Evolutionary conservation across 208 protist genomes (phyloP), one percentile per base, ranked within the genome.

Genomic region (Leishmania lainsoni): DNA sequence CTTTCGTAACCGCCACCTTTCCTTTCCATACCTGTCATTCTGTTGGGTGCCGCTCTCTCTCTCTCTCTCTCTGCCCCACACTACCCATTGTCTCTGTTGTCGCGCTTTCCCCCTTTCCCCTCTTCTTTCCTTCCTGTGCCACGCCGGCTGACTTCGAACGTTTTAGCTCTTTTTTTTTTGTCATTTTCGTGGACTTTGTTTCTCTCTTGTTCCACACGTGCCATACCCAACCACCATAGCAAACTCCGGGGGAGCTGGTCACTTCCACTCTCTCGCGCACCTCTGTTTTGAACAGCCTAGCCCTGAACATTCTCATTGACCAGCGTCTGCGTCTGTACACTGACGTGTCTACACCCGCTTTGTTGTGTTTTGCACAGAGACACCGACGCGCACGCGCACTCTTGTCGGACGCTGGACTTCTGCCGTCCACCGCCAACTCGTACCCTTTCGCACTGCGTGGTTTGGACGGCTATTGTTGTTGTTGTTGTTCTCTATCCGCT

Each of bases 371-470:
- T 14, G 29, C 29, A 68, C 17, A 68, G 29, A 29, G 5, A 20
- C 29, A 39, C 61, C 32, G 29, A 32, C 58, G 29, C 58, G 14
- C 29, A 68, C 61, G 14, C 29, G 14, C 61, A 68, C 51, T 22
- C 14, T 83, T 79, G 26, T 79, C 17, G 51, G 32, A 45, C 42
- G 32, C 20, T 77, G 32, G 65, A 45, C 39, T 74, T 20, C 74
- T 68, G 68, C 1, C 16, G 35, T 58, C 20, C 32, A 45, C 52
- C 52, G 39, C 16, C 65, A 12, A 20, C 42, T 48, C 39, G 39
- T 56, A n/a, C n/a, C 75, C n/a, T 6, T 20, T 48, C 45, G 29
- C 45, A 32, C 26, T 9, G 68, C 39, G 66, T 9, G 35, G 0
- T 49, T 29, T 0, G 32, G 17, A n/a, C 32, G 20, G 20, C 68